Evolutionary conservation across 1,284 basidiomycete species (phyloP).

Genomic region (Tremellales sp.): DNA sequence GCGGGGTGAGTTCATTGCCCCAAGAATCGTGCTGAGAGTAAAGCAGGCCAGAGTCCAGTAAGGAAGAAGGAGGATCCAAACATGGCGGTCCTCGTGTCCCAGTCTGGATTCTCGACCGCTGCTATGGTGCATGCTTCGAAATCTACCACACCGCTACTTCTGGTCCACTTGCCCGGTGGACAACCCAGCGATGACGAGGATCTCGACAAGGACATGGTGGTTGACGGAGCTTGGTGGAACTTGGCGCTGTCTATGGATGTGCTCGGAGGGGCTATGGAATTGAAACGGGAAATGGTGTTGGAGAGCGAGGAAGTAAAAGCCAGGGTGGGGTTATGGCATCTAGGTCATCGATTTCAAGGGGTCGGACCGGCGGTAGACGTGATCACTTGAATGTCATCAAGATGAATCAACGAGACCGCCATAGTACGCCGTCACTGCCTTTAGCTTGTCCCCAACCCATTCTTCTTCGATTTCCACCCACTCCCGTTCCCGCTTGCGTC

Average conservation of each 20-base stretch:
- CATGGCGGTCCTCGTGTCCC: conserved; percentile 69
- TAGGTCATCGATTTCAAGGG: conserved; percentile 17
- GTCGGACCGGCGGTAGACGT: conserved; percentile 12
- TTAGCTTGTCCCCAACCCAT: conserved; percentile 53
- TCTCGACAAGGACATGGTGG: conserved; percentile 5
- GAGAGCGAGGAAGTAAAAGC: conserved; percentile 5
- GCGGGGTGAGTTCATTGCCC: conserved; percentile 11
- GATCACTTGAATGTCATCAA: neutral
- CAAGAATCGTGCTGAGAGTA: neutral
- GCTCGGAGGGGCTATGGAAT: conserved; percentile 58
- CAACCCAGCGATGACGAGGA: conserved; percentile 7
- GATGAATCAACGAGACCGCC: conserved; percentile 44
- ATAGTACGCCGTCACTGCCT: conserved; percentile 54
- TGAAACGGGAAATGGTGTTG: conserved; percentile 59
- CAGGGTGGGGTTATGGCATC: conserved; percentile 20
- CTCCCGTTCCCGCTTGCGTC: conserved; percentile 22
- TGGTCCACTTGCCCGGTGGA: conserved; percentile 65
- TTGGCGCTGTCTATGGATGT: conserved; percentile 60
- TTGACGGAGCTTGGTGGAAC: conserved; percentile 58
- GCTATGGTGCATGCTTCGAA: conserved; percentile 64
- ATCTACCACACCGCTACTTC: conserved; percentile 68
- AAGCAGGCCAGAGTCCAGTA: too few relatives aligned
- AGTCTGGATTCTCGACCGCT: conserved; percentile 67
- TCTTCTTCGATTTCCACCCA: conserved; percentile 53
- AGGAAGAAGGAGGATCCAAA: conserved; percentile 2